Conservation (phyloP, 179 eudicot genomes). For the Drosera spatulata region DNA sequence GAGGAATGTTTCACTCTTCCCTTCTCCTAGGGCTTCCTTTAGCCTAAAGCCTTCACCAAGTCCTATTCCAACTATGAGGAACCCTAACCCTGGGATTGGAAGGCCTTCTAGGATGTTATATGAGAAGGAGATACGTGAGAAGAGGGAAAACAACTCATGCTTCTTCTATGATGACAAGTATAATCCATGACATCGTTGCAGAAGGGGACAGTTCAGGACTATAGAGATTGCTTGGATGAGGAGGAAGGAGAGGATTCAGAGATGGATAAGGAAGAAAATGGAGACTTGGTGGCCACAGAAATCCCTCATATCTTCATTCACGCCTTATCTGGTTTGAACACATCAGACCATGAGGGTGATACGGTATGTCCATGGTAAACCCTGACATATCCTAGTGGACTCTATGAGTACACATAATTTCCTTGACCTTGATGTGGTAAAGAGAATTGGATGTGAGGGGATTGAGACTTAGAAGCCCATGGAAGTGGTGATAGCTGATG, state of each 20-base stretch:
- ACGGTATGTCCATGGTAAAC: not conserved
- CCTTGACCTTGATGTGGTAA: not conserved
- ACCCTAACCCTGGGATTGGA: not conserved
- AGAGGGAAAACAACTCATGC: too few relatives aligned
- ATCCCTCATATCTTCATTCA: too few relatives aligned
- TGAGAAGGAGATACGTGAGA: not conserved
- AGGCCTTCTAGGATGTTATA: not conserved
- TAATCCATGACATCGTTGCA: too few relatives aligned
- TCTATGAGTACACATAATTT: slow-evolving; percentile 2
- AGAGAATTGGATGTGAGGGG: not conserved
- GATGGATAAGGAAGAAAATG: not conserved
- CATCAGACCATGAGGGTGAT: slow-evolving; percentile 1
- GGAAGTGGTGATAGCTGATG: too few relatives aligned
- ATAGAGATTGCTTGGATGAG: not conserved
- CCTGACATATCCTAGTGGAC: not conserved
- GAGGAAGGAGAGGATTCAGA: not conserved
- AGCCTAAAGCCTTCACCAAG: too few relatives aligned
- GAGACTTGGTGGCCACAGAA: too few relatives aligned
- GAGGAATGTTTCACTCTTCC: too few relatives aligned
- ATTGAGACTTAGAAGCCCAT: not conserved
- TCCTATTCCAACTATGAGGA: too few relatives aligned
- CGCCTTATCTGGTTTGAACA: not conserved
- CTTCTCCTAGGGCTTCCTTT: too few relatives aligned
- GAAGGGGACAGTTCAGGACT: too few relatives aligned
- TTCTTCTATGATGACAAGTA: too few relatives aligned